Conservation (phyloP, 2,329 filamentous ascomycete genomes). For the Fusarium clavum region DNA sequence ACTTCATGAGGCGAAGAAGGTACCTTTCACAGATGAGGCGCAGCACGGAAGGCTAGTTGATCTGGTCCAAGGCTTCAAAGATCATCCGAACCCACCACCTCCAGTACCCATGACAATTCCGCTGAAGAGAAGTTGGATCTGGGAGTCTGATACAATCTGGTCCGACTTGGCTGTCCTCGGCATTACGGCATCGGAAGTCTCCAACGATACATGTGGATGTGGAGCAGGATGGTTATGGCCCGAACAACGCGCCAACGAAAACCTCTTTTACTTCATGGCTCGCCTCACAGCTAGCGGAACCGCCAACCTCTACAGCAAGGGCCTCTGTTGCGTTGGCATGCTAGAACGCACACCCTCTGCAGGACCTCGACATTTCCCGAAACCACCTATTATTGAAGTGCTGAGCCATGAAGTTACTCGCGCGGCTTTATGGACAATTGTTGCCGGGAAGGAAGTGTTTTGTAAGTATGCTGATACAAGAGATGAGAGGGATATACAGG, state of each 20-base stretch:
- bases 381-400: not conserved
- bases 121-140: conserved; percentile 9
- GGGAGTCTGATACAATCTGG: not conserved
- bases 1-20: not conserved
- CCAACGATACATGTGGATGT: conserved; percentile 6
- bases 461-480: not conserved
- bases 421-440: not conserved
- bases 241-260: conserved; percentile 11
- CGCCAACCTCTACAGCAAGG: not conserved
- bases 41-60: not conserved
- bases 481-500: conserved; percentile 5
- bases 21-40: not conserved
- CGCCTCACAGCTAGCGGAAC: not conserved
- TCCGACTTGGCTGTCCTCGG: not conserved
- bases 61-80: not conserved
- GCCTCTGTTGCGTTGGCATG: fast-evolving
- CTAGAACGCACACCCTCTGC: not conserved
- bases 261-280: conserved; percentile 2
- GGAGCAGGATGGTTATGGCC: conserved; percentile 21
- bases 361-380: not conserved
- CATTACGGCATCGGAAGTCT: not conserved
- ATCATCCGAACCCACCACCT: not conserved
- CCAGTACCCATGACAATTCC: conserved; percentile 10
- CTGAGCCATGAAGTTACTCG: not conserved
- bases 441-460: not conserved